A percentile compares a stretch with the other conserved stretches of the same genome.
These are phyloP conservation scores for Trichomonas gallinae DNA, from an alignment of 208 protist species.

Conservation along the genomic window DNA sequence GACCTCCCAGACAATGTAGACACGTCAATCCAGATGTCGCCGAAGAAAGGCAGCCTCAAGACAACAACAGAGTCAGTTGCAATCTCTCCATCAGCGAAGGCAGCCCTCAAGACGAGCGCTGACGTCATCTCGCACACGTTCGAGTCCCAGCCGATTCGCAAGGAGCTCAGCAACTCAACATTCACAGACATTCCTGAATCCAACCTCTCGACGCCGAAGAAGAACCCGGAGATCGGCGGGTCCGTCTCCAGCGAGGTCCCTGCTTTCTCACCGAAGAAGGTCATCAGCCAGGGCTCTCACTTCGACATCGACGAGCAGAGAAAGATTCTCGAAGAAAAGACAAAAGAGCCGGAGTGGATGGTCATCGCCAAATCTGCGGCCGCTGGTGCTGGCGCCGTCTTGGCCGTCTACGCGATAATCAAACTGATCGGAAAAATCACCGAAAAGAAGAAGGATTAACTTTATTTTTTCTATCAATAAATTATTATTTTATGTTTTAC, in stretches of 20 bases:
- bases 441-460: background rate
- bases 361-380: background rate
- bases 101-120: background rate
- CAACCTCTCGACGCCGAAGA: background rate
- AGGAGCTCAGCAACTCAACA: background rate
- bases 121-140: background rate
- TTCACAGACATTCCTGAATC: background rate
- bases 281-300: background rate
- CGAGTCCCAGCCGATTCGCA: background rate
- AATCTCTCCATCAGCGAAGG: background rate
- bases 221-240: background rate
- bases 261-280: background rate
- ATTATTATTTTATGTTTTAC: too few species aligned
- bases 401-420: background rate
- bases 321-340: background rate
- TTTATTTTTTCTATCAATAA: too few species aligned
- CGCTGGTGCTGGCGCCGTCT: background rate
- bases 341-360: background rate
- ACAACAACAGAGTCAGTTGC: background rate
- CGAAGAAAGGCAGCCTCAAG: background rate
- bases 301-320: background rate
- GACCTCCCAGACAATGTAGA: background rate
- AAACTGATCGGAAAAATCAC: background rate
- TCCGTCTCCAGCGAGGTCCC: background rate
- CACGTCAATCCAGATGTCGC: background rate